Evolutionary conservation across 495 filamentous ascomycete genomes (phyloP).

Genomic region (Thermothielavioides terrestris): DNA sequence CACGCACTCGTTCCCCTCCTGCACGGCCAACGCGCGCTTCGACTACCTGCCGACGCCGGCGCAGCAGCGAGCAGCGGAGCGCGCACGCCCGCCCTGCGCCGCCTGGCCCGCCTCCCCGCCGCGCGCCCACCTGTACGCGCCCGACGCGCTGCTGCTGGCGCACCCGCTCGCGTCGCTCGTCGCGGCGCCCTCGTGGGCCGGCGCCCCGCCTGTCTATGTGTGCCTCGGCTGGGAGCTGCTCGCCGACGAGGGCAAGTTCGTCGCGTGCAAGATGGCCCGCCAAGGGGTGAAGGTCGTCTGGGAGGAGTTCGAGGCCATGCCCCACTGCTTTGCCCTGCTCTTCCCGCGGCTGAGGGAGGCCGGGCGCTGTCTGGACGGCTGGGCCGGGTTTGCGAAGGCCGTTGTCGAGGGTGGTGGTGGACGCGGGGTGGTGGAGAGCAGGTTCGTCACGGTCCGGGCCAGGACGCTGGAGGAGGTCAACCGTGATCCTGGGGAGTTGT

Average conservation of each 20-base stretch:
- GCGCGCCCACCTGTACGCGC: conserved; percentile 59
- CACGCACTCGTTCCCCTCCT: conserved; percentile 63
- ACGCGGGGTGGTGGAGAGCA: conserved; percentile 22
- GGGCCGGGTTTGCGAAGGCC: conserved; percentile 48
- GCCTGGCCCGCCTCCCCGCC: conserved; percentile 69
- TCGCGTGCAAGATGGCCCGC: conserved; percentile 49
- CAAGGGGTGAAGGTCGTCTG: conserved; percentile 59
- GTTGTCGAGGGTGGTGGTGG: conserved; percentile 32
- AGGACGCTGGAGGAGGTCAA: conserved; percentile 45
- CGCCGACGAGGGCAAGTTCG: conserved; percentile 57
- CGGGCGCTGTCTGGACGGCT: conserved; percentile 45
- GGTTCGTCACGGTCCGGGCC: conserved; percentile 47
- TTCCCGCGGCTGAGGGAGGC: conserved; percentile 44
- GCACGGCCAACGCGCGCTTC: conserved; percentile 50
- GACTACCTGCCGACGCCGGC: conserved; percentile 62
- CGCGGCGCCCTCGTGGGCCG: conserved; percentile 56
- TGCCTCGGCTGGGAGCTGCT: conserved; percentile 73
- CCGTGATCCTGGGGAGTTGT: conserved; percentile 45
- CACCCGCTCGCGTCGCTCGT: conserved; percentile 75
- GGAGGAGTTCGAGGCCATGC: conserved; percentile 80
- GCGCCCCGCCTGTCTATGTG: conserved; percentile 62
- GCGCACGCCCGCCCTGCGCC: conserved; percentile 44
- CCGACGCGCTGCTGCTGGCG: conserved; percentile 48
- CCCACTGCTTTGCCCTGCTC: conserved; percentile 70
- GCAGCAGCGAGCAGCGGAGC: conserved; percentile 21